Conservation (phyloP, 139 green algal genomes). For the Ettlia oleoabundans region DNA sequence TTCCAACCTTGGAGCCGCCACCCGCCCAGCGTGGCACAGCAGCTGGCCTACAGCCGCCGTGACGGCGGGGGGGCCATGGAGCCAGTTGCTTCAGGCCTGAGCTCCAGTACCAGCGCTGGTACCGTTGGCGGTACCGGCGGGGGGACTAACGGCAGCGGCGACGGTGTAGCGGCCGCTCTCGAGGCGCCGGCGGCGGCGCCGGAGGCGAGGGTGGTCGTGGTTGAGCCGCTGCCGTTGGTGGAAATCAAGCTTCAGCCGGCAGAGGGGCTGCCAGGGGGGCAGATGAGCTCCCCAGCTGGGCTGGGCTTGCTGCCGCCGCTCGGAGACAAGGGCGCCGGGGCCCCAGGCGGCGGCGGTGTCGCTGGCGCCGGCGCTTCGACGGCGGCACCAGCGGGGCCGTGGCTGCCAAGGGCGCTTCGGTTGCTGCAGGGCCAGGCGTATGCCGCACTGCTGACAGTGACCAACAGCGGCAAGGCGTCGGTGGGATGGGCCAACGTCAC, state of each 20-base stretch:
- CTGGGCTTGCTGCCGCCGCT: conserved; percentile 5
- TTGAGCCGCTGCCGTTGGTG: conserved; percentile 21
- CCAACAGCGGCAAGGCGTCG: conserved; percentile 27
- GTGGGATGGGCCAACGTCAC: conserved; percentile 28
- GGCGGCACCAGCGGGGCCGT: not conserved
- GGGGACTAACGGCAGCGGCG: no score
- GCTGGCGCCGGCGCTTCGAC: not conserved
- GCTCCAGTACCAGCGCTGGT: not conserved
- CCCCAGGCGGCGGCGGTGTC: not conserved
- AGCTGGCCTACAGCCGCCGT: not conserved
- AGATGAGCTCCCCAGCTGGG: not conserved
- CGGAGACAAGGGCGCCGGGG: no score
- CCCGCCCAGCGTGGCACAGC: conserved; percentile 10
- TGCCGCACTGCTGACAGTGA: conserved; percentile 4
- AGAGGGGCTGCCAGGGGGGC: not conserved
- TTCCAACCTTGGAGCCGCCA: conserved; percentile 47
- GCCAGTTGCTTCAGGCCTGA: no score
- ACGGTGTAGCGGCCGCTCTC: not conserved
- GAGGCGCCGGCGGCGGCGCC: not conserved
- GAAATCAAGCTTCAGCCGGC: conserved; percentile 8
- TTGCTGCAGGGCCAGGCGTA: conserved; percentile 40
- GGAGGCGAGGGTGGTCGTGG: conserved; percentile 12
- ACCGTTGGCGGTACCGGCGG: not conserved
- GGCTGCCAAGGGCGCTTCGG: conserved; percentile 5
- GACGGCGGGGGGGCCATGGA: not conserved